Evolutionary conservation across 2,329 filamentous ascomycete genomes (phyloP), one percentile per base, ranked within the genome.

Genomic region (Dactylellina parvicollis): DNA sequence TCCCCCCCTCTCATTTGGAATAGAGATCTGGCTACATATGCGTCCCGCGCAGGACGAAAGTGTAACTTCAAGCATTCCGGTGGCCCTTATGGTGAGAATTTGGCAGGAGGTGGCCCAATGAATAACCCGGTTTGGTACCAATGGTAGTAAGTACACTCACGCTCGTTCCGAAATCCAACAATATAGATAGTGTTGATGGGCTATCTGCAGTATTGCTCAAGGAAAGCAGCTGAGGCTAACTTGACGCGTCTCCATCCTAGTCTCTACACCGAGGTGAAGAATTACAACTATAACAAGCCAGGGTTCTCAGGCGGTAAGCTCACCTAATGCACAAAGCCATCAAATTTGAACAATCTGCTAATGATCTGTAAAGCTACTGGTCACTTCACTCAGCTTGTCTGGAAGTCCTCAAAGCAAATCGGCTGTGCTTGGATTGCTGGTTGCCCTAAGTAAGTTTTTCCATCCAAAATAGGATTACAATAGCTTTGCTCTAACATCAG

Each of bases 311-410:
- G 26, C 4, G 38, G 69, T 73, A 61, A 61, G 69, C 47, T 44
- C 5, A n/a, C n/a, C 12, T 32, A 14, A 9, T n/a, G 14, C 22
- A 36, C 26, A 8, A 10, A 12, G 44, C 0, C 22, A 9, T 10
- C 12, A n/a, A 22, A n/a, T 30, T 16, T 16, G 9, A 3, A 16
- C 32, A 34, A 16, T 12, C 9, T n/a, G 3, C 54, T 61, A n/a
- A 65, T 36, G 9, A 4, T 50, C 12, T 36, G 34, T 10, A 5
- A 8, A 49, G 79, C 81, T 26, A 90, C 89, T 18, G 89, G 89
- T 0, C 89, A 91, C 78, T 92, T 92, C 77, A 90, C 89, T 0
- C 89, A 91, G 82, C 80, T 92, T 5, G 89, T 92, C 7, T 92
- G 90, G 89, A 86, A 85, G 79, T 79, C 82, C 16, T 90, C 87